Percentiles rank a stretch among this genome's conserved stretches.
Evolutionary conservation across 2,329 filamentous ascomycete genomes (phyloP).

Genomic region (Diaporthe sp.): DNA sequence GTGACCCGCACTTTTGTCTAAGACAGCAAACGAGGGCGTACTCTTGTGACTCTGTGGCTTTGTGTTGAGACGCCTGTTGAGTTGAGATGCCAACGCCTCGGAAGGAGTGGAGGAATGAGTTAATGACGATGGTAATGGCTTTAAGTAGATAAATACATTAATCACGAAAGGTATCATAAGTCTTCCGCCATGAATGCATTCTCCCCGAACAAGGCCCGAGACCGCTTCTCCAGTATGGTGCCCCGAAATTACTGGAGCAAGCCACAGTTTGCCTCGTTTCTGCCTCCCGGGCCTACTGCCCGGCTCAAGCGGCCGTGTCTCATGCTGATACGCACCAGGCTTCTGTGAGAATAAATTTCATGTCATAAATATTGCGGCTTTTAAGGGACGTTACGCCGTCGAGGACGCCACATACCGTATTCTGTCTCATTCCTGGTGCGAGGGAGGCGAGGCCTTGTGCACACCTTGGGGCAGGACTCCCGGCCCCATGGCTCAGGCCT

Average conservation of each 20-base stretch:
- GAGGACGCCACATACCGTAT: background rate
- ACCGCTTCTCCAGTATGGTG: background rate
- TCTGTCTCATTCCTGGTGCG: background rate
- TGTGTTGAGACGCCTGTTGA: background rate
- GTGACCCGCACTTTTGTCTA: constrained; percentile 42
- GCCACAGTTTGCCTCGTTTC: background rate
- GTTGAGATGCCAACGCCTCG: background rate
- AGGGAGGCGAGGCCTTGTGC: background rate
- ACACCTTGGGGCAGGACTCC: background rate
- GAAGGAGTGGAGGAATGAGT: background rate
- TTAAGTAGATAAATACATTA: background rate
- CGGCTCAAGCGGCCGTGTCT: background rate
- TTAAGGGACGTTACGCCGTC: background rate
- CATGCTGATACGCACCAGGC: background rate
- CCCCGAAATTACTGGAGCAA: background rate
- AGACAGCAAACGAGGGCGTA: constrained; percentile 14
- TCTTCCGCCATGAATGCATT: background rate
- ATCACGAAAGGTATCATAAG: background rate
- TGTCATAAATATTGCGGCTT: background rate
- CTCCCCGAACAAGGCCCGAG: background rate
- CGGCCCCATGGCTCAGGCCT: background rate
- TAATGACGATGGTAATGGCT: constrained; percentile 3
- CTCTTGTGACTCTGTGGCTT: background rate
- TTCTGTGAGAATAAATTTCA: background rate
- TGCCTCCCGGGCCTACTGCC: background rate